Percentiles rank a stretch among this genome's conserved stretches.
These are phyloP conservation scores for Yamadazyma sp. DNA, from an alignment of 805 yeast genomes.

Conservation along the genomic window DNA sequence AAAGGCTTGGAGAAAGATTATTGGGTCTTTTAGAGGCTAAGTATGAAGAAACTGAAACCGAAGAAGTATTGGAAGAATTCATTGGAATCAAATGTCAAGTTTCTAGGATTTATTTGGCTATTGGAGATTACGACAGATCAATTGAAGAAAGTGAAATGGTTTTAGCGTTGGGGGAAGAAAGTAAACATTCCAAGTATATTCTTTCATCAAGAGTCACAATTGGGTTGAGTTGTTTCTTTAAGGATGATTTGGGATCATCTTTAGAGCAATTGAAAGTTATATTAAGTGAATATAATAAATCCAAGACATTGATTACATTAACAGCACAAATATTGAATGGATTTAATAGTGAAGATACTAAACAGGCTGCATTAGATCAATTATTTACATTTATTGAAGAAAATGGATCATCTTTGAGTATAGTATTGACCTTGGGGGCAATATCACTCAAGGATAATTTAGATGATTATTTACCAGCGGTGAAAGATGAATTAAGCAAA, in stretches of 20 bases:
- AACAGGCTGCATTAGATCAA: conserved; percentile 82
- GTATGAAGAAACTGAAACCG: conserved; percentile 56
- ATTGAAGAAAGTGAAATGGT: conserved; percentile 59
- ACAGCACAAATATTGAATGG: conserved; percentile 80
- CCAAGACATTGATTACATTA: conserved; percentile 65
- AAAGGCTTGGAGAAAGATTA: conserved; percentile 43
- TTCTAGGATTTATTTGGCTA: conserved; percentile 69
- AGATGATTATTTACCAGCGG: conserved; percentile 58
- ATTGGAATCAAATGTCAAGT: conserved; percentile 64
- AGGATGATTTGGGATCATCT: conserved; percentile 59
- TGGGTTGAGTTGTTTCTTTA: conserved; percentile 72
- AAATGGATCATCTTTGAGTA: conserved; percentile 62
- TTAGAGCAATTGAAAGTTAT: conserved; percentile 65
- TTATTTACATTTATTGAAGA: conserved; percentile 61
- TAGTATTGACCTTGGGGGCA: conserved; percentile 76
- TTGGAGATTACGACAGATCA: conserved; percentile 52
- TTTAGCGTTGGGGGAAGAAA: conserved; percentile 41
- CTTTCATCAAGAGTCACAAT: conserved; percentile 64
- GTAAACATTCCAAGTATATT: conserved; percentile 16
- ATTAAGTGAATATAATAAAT: conserved; percentile 49
- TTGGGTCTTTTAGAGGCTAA: conserved; percentile 48
- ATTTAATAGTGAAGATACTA: conserved; percentile 69
- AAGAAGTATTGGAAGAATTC: conserved; percentile 44
- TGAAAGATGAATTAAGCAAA: conserved; percentile 60
- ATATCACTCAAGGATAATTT: conserved; percentile 64